Evolutionary conservation across 1,284 basidiomycete species (phyloP).

Genomic region (Rhodotorula sp.): DNA sequence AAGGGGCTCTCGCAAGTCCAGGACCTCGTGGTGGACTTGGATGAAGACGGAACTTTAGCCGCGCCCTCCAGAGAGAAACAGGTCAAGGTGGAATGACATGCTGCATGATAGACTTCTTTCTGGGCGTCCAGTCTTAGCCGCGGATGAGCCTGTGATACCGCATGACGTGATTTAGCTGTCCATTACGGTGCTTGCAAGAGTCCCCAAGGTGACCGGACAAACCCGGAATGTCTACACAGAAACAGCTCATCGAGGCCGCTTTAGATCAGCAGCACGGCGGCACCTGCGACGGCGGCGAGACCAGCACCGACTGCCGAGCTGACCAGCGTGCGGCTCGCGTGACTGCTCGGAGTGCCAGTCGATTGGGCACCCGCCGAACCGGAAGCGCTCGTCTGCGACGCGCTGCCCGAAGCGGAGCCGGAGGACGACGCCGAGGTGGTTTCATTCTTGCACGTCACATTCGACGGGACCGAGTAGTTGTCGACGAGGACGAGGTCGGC

Average conservation of each 20-base stretch:
- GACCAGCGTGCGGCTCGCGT: background rate
- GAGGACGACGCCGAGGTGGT: slow-evolving; percentile 17
- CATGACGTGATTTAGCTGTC: too few species aligned
- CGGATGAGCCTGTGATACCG: too few species aligned
- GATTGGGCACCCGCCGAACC: background rate
- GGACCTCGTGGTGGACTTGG: background rate
- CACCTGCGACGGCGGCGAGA: background rate
- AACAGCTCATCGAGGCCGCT: too few species aligned
- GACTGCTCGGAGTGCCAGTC: background rate
- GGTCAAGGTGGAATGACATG: background rate
- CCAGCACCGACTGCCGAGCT: background rate
- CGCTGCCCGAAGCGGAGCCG: slow-evolving; percentile 5
- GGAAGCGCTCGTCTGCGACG: background rate
- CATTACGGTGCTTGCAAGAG: too few species aligned
- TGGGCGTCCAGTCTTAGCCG: too few species aligned
- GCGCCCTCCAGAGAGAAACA: too few species aligned
- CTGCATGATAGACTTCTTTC: too few species aligned
- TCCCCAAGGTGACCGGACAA: too few species aligned
- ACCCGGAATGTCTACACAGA: too few species aligned
- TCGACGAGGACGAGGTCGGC: slow-evolving; percentile 61
- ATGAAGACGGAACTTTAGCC: background rate
- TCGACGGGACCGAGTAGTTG: slow-evolving; percentile 53
- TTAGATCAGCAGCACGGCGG: background rate
- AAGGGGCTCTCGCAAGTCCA: background rate
- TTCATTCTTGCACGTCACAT: slow-evolving; percentile 54